Conservation (phyloP, 2,329 filamentous ascomycete species). For the Fusarium sp. region DNA sequence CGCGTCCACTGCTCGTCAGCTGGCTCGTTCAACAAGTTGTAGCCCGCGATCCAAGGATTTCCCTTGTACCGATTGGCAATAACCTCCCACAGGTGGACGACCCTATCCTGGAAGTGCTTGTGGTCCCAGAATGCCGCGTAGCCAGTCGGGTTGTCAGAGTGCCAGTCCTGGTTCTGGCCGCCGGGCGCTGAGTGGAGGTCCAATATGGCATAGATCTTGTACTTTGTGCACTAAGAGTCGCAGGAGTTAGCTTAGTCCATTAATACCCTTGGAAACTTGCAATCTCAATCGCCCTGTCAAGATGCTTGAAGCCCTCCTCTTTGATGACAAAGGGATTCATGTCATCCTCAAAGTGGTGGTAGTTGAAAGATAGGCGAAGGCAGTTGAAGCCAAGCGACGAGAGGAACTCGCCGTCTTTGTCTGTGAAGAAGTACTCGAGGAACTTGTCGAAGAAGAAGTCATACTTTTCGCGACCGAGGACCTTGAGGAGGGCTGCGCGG, state of each 20-base stretch:
- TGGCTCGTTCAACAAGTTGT: slow-evolving; percentile 52
- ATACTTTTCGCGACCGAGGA: slow-evolving; percentile 66
- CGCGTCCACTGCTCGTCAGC: slow-evolving; percentile 48
- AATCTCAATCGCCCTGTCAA: slow-evolving; percentile 61
- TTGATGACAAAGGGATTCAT: slow-evolving; percentile 63
- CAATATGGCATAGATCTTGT: slow-evolving; percentile 58
- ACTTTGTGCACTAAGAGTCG: slow-evolving; percentile 49
- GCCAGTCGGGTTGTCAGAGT: slow-evolving; percentile 53
- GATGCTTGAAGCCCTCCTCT: slow-evolving; percentile 60
- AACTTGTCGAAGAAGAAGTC: slow-evolving; percentile 71
- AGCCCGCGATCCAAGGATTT: slow-evolving; percentile 56
- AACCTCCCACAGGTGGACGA: slow-evolving; percentile 56
- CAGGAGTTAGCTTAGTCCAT: not conserved
- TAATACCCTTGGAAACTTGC: not conserved
- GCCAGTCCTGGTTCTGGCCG: slow-evolving; percentile 62
- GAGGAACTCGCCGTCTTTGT: slow-evolving; percentile 68
- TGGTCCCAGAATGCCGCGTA: slow-evolving; percentile 60
- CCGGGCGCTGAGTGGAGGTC: slow-evolving; percentile 59
- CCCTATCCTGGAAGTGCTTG: slow-evolving; percentile 58
- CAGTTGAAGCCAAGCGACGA: slow-evolving; percentile 67
- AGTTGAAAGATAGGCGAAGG: slow-evolving; percentile 69
- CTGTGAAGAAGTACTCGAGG: slow-evolving; percentile 69
- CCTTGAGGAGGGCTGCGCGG: slow-evolving; percentile 63
- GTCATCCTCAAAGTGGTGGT: slow-evolving; percentile 66
- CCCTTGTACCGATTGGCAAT: slow-evolving; percentile 55